A percentile compares a stretch with the other conserved stretches of the same genome.
These are phyloP conservation scores for Hypholoma fasciculare DNA, from an alignment of 768 basidiomycete genomes.

Conservation along the genomic window DNA sequence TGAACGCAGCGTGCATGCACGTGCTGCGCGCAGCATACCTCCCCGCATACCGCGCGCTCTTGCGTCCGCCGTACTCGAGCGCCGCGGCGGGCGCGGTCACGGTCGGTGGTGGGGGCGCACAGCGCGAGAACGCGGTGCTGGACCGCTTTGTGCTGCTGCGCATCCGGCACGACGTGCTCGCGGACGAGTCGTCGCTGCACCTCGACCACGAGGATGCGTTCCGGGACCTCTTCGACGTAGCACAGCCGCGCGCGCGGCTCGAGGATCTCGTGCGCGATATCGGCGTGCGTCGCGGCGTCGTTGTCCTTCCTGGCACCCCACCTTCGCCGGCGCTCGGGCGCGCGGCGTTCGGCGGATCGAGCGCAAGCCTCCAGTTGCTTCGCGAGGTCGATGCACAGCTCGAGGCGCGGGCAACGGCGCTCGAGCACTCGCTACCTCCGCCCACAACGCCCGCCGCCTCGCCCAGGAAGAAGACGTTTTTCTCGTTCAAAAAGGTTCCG, in stretches of 20 bases:
- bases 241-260: constrained; percentile 71
- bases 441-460: background rate
- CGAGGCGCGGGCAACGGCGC: background rate
- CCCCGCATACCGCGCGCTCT: constrained; percentile 58
- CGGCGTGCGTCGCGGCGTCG: constrained; percentile 40
- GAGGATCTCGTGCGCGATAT: constrained; percentile 68
- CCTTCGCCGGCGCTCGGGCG: too few relatives aligned
- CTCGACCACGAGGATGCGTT: constrained; percentile 75
- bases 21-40: constrained; percentile 77
- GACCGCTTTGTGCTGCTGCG: constrained; percentile 82
- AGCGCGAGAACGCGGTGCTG: constrained; percentile 74
- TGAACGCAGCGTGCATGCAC: constrained; percentile 84
- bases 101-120: constrained; percentile 31
- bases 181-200: constrained; percentile 73
- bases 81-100: too few relatives aligned
- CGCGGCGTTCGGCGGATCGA: background rate
- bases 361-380: background rate
- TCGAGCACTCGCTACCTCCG: too few relatives aligned
- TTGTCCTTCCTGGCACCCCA: constrained; percentile 25
- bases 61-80: constrained; percentile 46
- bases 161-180: constrained; percentile 76
- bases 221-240: constrained; percentile 77
- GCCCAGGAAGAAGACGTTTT: constrained; percentile 2
- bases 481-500: constrained; percentile 5
- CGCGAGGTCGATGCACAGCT: background rate